Conservation (phyloP, 2,329 filamentous ascomycete genomes). For the Cladorrhinum sp. region DNA sequence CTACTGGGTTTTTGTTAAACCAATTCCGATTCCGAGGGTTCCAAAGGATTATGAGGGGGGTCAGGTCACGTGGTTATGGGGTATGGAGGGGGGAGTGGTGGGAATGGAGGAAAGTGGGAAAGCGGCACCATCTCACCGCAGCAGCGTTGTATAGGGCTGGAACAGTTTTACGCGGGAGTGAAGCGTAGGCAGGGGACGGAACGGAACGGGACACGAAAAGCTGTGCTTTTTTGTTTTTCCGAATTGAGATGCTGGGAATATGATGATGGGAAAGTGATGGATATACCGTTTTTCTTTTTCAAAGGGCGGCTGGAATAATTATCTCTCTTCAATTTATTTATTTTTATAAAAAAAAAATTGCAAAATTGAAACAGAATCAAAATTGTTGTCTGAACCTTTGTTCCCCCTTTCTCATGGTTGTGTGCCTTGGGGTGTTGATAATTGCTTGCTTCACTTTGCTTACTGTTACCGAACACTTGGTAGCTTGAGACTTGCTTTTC, state of each 20-base stretch:
- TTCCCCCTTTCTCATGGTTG: background rate
- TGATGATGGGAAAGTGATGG: background rate
- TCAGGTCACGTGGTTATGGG: background rate
- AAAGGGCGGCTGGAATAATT: background rate
- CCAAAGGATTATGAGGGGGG: background rate
- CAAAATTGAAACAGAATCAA: background rate
- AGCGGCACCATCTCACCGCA: background rate
- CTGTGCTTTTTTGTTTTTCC: background rate
- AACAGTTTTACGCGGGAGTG: background rate
- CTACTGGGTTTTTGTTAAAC: background rate
- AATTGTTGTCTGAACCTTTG: background rate
- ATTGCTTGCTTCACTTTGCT: background rate
- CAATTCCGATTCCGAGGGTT: background rate
- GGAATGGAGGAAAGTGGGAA: background rate
- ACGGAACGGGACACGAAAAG: too few species aligned
- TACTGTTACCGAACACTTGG: too few species aligned
- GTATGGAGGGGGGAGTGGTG: background rate
- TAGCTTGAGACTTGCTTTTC: too few species aligned
- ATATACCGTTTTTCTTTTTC: background rate
- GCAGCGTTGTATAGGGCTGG: background rate
- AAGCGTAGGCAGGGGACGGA: background rate
- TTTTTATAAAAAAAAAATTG: background rate
- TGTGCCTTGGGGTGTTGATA: background rate
- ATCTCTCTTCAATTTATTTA: background rate
- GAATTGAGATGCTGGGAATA: background rate